Base-by-base conservation (phyloP, 1,284 basidiomycete species). In the Heterobasidion annosum region DNA sequence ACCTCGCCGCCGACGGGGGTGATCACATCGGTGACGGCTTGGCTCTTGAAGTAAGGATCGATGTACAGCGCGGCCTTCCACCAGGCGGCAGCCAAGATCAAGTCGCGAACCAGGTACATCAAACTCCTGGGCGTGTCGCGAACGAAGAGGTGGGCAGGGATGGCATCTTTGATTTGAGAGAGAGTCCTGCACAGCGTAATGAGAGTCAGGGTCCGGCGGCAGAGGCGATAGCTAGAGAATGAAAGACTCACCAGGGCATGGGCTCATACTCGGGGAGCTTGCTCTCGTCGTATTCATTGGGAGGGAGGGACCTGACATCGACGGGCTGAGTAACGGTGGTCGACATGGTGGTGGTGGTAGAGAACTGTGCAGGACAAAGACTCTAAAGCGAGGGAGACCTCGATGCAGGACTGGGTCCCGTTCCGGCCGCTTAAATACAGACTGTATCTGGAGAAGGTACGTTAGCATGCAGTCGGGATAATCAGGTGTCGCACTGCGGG, bases 161-260 rank as follows among this genome's bases (percentile, higher is more conserved):
- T 81, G 15, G 76, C 77, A 43, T 68, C 70, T 19, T 77, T 72
- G 37, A 83, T 81, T 55, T 82, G 76, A 56, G 74, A 13, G 15
- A 52, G 72, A 51, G 53, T 43, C 33, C 49, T 42, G 9, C 9
- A 25, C 35, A 35, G n/a, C n/a, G 37, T 5, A n/a, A 50, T 40
- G 34, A 35, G 8, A 19, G 18, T 16, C 42, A 18, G 32, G 9
- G 15, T 40, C 15, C 25, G n/a, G n/a, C 19, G 12, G n/a, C 13
- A 7, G 16, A 25, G 32, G 50, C 8, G n/a, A 42, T n/a, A 3
- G n/a, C 25, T 18, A n/a, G 16, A 35, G 40, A 43, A 15, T n/a
- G 18, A 42, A 13, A 43, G 34, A 8, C 50, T 34, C 12, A 49
- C 48, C 48, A 49, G 12, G 19, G 19, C 16, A 49, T 25, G 8